Base-by-base conservation (phyloP, 1,139 yeast species). In the Yamadazyma trypodendri region DNA sequence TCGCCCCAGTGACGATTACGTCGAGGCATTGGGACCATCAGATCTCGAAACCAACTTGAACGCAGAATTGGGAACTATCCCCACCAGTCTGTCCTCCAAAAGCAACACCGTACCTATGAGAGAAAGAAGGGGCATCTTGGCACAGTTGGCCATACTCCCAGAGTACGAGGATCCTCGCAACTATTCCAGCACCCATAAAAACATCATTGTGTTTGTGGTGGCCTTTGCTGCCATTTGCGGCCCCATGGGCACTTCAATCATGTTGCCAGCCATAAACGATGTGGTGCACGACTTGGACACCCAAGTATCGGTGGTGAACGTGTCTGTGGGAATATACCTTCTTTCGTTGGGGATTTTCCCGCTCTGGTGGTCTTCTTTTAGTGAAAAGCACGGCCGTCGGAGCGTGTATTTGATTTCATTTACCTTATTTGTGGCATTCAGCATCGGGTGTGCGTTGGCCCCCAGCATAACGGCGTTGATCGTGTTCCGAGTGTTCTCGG, bases 231-330 rank as follows among this genome's bases (percentile, higher is more conserved):
- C 90, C 2, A 66, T 84, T 55, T 74, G 85, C 36, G 96, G 95
- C 0, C 96, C 96, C 8, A 84, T 88, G 90, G 95, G 95, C n/a
- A 83, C 95, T 1, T 81, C 92, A 1, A 84, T 88, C 42, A 70
- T 87, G 57, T 72, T 85, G 37, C 96, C 96, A 0, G 94, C 94
- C 0, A 76, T 86, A 32, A 75, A 76, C 34, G 77, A 80, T 41
- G 74, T 87, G 29, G 74, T 75, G 4, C 42, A 44, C 0, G 78
- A 77, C 20, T 65, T 86, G 24, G 35, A 81, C 35, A 82, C 95
- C 0, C 54, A 76, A 4, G 72, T 71, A 2, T 64, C 80, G 18
- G 67, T 77, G 45, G 89, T 86, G 24, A 87, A 86, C 52, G 71
- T 87, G 12, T 81, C 92, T 1, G 88, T 86, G 40, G 96, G 96